These are phyloP conservation scores for Juglanconis sp. DNA, from an alignment of 2,329 filamentous ascomycete genomes.

Conservation along the genomic window DNA sequence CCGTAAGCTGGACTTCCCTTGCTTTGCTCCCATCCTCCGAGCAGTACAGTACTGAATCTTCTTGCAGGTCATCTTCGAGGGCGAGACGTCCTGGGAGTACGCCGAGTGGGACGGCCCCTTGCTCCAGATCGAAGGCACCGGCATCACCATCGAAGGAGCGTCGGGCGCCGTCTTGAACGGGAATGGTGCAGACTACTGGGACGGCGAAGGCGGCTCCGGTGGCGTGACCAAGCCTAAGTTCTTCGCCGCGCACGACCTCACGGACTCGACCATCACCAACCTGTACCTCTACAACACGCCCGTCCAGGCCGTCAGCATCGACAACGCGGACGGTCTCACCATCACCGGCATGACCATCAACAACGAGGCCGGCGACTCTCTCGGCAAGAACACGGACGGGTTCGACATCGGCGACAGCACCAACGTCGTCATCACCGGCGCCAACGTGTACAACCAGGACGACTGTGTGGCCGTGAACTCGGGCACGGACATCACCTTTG, in stretches of 20 bases:
- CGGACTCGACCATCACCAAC: conserved; percentile 43
- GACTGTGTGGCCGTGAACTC: conserved; percentile 60
- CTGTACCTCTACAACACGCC: conserved; percentile 54
- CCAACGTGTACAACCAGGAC: conserved; percentile 55
- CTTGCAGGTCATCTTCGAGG: conserved; percentile 54
- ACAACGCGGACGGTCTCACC: conserved; percentile 38
- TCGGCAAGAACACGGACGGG: conserved; percentile 52
- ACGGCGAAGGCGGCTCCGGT: conserved; percentile 54
- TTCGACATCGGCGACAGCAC: conserved; percentile 48
- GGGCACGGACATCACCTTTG: conserved; percentile 39
- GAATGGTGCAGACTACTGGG: conserved; percentile 57
- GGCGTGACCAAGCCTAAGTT: conserved; percentile 62
- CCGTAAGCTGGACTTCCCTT: conserved; percentile 34
- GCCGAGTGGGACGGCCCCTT: conserved; percentile 63
- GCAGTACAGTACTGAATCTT: conserved; percentile 3
- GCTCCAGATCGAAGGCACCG: conserved; percentile 55
- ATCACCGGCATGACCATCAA: conserved; percentile 54
- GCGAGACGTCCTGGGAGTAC: conserved; percentile 64
- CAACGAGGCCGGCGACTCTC: conserved; percentile 51
- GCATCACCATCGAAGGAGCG: conserved; percentile 50
- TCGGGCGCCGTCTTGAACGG: conserved; percentile 52
- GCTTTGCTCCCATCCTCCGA: neutral
- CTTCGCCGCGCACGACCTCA: conserved; percentile 53
- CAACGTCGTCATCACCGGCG: conserved; percentile 47
- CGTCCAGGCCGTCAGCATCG: conserved; percentile 48